These are phyloP conservation scores for Mycena leptocephala DNA, from an alignment of 768 basidiomycete genomes.

Conservation along the genomic window DNA sequence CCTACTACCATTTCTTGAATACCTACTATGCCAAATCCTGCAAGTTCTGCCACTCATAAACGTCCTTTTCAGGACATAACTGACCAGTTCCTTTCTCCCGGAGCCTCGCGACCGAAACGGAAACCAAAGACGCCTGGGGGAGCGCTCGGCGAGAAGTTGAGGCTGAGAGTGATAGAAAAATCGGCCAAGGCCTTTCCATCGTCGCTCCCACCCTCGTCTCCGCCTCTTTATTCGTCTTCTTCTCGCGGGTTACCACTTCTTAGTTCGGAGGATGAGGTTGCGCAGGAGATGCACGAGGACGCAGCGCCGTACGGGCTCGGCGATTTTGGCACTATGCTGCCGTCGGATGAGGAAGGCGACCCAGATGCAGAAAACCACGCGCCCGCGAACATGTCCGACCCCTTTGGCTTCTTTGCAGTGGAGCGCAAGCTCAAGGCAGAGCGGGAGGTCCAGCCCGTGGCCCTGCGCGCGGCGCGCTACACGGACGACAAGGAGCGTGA, in stretches of 20 bases:
- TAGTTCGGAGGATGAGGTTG: constrained; percentile 20
- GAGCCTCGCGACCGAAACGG: constrained; percentile 10
- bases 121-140: constrained; percentile 32
- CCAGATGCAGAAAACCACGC: constrained; percentile 32
- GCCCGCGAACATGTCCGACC: constrained; percentile 57
- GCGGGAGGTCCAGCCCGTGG: constrained; percentile 45
- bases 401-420: constrained; percentile 72
- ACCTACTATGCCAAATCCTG: constrained; percentile 22
- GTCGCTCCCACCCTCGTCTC: constrained; percentile 36
- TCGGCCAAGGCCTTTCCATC: constrained; percentile 24
- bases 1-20: constrained; percentile 25
- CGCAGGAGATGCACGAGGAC: constrained; percentile 14
- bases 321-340: constrained; percentile 23
- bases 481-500: constrained; percentile 31
- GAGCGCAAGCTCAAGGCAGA: constrained; percentile 66
- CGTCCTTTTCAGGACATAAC: constrained; percentile 31
- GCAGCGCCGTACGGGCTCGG: background rate
- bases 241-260: constrained; percentile 10
- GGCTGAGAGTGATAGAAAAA: constrained; percentile 11
- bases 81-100: constrained; percentile 4
- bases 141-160: constrained; percentile 28
- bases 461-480: constrained; percentile 39
- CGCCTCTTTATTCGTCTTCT: constrained; percentile 25
- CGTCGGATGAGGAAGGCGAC: constrained; percentile 26
- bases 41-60: constrained; percentile 4